These are phyloP conservation scores for Phaeophleospora eucalypticola DNA, from an alignment of 2,329 filamentous ascomycete species.

Conservation along the genomic window DNA sequence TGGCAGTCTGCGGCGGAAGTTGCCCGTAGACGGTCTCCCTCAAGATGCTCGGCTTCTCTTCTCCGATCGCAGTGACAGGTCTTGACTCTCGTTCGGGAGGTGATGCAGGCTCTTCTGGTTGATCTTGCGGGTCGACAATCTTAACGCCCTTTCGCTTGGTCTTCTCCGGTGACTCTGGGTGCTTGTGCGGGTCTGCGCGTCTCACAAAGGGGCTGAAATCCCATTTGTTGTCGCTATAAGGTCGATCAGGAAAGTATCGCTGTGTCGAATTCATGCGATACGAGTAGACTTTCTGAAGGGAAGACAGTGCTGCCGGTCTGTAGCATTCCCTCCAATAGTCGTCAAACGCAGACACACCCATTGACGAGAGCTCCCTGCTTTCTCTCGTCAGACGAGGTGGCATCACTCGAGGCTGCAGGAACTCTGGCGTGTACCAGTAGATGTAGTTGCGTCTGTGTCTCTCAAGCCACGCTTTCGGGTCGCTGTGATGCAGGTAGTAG, in stretches of 20 bases:
- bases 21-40: constrained; percentile 23
- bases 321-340: constrained; percentile 99
- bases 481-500: constrained; percentile 89
- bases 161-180: constrained; percentile 55
- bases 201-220: constrained; percentile 86
- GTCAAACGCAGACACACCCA: constrained; percentile 62
- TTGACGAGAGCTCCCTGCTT: constrained; percentile 1
- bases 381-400: constrained; percentile 40
- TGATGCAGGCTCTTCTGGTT: constrained; percentile 6
- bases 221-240: constrained; percentile 64
- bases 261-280: constrained; percentile 85
- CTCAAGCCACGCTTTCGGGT: constrained; percentile 69
- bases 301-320: constrained; percentile 78
- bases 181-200: constrained; percentile 45
- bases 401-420: constrained; percentile 61
- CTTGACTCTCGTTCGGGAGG: constrained; percentile 6
- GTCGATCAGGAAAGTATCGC: constrained; percentile 73
- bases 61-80: constrained; percentile 10
- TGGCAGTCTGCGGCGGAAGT: constrained; percentile 3
- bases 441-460: constrained; percentile 68
- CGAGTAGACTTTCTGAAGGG: constrained; percentile 85
- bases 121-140: constrained; percentile 57
- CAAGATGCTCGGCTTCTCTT: constrained; percentile 41
- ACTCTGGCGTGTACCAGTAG: constrained; percentile 75
- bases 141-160: constrained; percentile 69